Evolutionary conservation across 2,329 filamentous ascomycete genomes (phyloP).

Genomic region (Byssochlamys sp.): DNA sequence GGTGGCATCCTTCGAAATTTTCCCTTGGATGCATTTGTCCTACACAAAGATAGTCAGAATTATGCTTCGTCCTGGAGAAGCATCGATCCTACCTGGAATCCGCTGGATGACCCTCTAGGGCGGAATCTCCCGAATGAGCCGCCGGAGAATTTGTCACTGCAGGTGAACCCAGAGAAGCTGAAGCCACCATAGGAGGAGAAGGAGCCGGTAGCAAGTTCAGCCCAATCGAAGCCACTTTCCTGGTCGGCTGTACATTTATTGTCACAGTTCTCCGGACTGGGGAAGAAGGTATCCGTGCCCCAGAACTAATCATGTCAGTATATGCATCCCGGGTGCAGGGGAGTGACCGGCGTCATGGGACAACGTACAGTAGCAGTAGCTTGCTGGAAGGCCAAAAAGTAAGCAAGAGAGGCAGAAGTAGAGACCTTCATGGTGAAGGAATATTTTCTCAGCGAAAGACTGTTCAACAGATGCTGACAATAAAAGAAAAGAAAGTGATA

Average conservation of each 20-base stretch:
- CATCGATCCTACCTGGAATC: conserved; percentile 8
- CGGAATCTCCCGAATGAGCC: conserved; percentile 1
- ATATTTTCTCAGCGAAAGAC: conserved; percentile 1
- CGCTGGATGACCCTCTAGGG: conserved; percentile 10
- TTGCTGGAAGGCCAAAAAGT: conserved; percentile 15
- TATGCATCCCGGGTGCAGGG: not conserved
- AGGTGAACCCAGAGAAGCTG: conserved; percentile 63
- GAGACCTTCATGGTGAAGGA: conserved; percentile 14
- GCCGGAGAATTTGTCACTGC: conserved; percentile 47
- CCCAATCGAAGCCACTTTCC: conserved; percentile 62
- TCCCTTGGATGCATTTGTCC: conserved; percentile 54
- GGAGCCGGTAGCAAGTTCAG: conserved; percentile 49
- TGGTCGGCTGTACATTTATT: conserved; percentile 69
- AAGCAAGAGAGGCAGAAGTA: conserved; percentile 8
- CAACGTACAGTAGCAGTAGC: conserved; percentile 16
- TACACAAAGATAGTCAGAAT: conserved; percentile 33
- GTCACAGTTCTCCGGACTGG: conserved; percentile 60
- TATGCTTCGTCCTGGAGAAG: not conserved
- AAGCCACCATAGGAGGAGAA: conserved; percentile 64
- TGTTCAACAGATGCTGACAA: not conserved
- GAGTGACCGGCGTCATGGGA: not conserved
- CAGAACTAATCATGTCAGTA: conserved; percentile 30
- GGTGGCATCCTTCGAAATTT: conserved; percentile 29
- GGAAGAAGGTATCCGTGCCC: conserved; percentile 48
- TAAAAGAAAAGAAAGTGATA: not conserved